phyloP scores from a whole-genome alignment of 306 rosid genomes.

The Malus asiatica region DNA sequence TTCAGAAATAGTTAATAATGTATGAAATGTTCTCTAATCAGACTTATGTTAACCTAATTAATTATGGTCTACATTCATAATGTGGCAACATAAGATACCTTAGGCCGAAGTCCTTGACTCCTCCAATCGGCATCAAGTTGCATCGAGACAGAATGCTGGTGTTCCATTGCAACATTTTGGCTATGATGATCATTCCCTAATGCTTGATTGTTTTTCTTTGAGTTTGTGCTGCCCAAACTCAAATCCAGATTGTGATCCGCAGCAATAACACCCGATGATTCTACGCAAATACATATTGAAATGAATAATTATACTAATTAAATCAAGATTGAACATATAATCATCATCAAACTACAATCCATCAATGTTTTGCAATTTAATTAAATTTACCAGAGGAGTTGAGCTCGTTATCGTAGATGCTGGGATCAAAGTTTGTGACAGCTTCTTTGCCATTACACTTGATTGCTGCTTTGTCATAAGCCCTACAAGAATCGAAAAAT shows the following conservation, averaged over 20 bases:
- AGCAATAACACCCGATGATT: slow-evolving; percentile 6
- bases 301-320: neutral
- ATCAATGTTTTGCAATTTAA: neutral
- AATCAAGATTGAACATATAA: neutral
- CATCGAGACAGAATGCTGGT: neutral
- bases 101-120: slow-evolving; percentile 20
- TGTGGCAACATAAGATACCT: neutral
- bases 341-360: neutral
- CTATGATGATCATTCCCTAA: neutral
- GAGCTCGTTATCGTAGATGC: slow-evolving; percentile 76
- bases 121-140: slow-evolving; percentile 17
- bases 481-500: slow-evolving; percentile 38
- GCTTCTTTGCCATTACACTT: slow-evolving; percentile 98
- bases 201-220: slow-evolving; percentile 3
- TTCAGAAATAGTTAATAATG: neutral
- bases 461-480: slow-evolving; percentile 97
- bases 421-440: slow-evolving; percentile 94
- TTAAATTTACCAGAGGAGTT: slow-evolving; percentile 49
- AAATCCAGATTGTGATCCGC: slow-evolving; percentile 35
- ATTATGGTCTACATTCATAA: neutral
- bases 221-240: slow-evolving; percentile 36
- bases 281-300: neutral
- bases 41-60: neutral
- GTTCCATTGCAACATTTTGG: slow-evolving; percentile 6
- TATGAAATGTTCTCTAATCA: neutral